Evolutionary conservation across 2,329 filamentous ascomycete species (phyloP).

Genomic region (Alternaria gaisen): DNA sequence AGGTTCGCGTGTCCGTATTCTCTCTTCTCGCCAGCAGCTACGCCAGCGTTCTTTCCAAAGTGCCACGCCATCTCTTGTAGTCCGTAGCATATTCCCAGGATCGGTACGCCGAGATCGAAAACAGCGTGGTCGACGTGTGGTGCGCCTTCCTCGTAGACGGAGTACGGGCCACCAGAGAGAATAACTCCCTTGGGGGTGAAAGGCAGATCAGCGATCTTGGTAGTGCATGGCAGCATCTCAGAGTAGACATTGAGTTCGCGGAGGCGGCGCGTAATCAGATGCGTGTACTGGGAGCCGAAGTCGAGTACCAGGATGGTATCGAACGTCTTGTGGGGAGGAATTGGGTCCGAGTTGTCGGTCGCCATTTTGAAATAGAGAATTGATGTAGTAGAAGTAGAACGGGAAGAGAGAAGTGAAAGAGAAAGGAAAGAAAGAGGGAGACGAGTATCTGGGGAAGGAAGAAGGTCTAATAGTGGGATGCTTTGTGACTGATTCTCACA

Average conservation of each 20-base stretch:
- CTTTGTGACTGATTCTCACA: slow-evolving; percentile 29
- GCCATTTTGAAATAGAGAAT: slow-evolving; percentile 34
- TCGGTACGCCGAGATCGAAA: slow-evolving; percentile 75
- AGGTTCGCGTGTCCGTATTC: slow-evolving; percentile 78
- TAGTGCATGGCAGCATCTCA: slow-evolving; percentile 88
- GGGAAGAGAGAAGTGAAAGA: slow-evolving; percentile 15
- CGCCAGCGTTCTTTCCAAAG: slow-evolving; percentile 65
- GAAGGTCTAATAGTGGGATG: slow-evolving; percentile 13
- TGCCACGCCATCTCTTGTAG: slow-evolving; percentile 79
- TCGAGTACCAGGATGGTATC: slow-evolving; percentile 77
- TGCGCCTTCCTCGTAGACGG: slow-evolving; percentile 81
- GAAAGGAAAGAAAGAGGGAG: slow-evolving; percentile 5
- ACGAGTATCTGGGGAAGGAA: slow-evolving; percentile 12
- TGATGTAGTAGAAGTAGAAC: slow-evolving; percentile 20
- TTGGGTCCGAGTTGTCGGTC: slow-evolving; percentile 53
- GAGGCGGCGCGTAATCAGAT: slow-evolving; percentile 78
- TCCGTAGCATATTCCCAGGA: slow-evolving; percentile 71
- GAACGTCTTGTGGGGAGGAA: slow-evolving; percentile 61
- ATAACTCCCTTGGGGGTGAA: slow-evolving; percentile 89
- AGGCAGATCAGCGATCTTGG: slow-evolving; percentile 77
- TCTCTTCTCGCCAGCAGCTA: slow-evolving; percentile 71
- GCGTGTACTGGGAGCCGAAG: slow-evolving; percentile 76
- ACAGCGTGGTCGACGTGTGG: slow-evolving; percentile 83
- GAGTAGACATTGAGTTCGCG: slow-evolving; percentile 83
- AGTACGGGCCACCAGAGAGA: slow-evolving; percentile 75